Evolutionary conservation across 2,329 filamentous ascomycete genomes (phyloP).

Genomic region (Cladosporium sp.): DNA sequence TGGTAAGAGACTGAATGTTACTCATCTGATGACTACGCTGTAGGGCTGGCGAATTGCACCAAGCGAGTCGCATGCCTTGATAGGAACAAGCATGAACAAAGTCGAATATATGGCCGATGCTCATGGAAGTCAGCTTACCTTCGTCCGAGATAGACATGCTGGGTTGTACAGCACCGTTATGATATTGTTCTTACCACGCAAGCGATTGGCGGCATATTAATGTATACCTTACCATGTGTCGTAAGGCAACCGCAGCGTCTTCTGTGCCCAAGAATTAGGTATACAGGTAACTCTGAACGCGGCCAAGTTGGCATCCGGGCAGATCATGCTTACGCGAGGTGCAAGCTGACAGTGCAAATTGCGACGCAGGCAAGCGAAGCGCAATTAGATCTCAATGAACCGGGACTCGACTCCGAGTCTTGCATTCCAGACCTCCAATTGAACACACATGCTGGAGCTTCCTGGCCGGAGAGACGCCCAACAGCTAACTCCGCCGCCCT

Average conservation of each 20-base stretch:
- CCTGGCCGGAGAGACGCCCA: background rate
- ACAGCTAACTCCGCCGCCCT: background rate
- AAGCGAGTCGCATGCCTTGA: background rate
- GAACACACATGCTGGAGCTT: background rate
- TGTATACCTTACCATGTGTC: background rate
- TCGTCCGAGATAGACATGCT: background rate
- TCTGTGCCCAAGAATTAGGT: background rate
- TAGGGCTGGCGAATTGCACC: background rate
- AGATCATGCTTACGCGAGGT: background rate
- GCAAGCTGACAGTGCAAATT: background rate
- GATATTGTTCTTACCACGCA: background rate
- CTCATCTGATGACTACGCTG: conserved; percentile 6
- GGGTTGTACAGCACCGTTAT: background rate
- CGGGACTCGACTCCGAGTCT: background rate
- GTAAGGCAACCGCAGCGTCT: background rate
- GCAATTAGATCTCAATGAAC: background rate
- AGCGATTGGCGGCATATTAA: background rate
- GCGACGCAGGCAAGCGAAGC: background rate
- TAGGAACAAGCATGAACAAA: background rate
- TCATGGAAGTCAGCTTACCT: background rate
- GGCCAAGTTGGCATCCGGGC: background rate
- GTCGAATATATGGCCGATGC: background rate
- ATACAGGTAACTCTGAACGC: background rate
- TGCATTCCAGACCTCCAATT: background rate
- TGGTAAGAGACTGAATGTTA: background rate